Base-by-base conservation (phyloP, 2,329 filamentous ascomycete species). In the Mollisiaceae sp. region DNA sequence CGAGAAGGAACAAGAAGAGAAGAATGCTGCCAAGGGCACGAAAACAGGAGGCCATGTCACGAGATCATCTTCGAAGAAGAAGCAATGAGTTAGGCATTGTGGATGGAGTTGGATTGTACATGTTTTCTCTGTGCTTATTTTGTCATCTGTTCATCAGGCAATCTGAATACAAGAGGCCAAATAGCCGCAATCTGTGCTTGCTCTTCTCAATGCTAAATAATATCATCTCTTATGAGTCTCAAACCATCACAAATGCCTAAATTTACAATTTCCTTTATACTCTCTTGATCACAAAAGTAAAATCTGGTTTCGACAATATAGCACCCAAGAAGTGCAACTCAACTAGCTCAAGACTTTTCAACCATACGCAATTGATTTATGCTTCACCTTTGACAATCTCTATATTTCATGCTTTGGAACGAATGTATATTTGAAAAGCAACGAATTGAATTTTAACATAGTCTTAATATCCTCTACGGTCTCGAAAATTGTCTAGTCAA, bases 1-100 rank as follows among this genome's bases (percentile, higher is more conserved):
- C 69, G 86, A 89, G 71, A 79, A 82, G 78, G 82, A 81, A 69
- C 77, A 80, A 63, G 78, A 79, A 67, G 82, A 80, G 74, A 83
- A 83, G 78, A 80, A 78, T 73, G 77, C 72, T 57, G 74, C 77
- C 65, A 78, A 77, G 61, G 75, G 77, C 65, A 78, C 77, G 73
- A 71, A 38, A 18, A 54, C 59, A 14, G 65, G 65, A 18, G 63
- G 61, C 12, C 68, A 73, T 67, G 65, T 70, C 14, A 74, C 73
- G 18, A 72, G 73, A 66, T 72, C 72, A 1, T 68, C 65, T 8
- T 72, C 71, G 41, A 79, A 78, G 71, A 79, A 79, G 71, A 78
- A 76, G 72, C 74, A 76, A 60, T 77, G 66, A 70, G 3, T 35
- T 57, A 6, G 24, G 50, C n/a, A 12, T 54, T 54, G 22, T 24